Base-by-base conservation (phyloP, 768 basidiomycete genomes). In the Lactifluus pinguis region DNA sequence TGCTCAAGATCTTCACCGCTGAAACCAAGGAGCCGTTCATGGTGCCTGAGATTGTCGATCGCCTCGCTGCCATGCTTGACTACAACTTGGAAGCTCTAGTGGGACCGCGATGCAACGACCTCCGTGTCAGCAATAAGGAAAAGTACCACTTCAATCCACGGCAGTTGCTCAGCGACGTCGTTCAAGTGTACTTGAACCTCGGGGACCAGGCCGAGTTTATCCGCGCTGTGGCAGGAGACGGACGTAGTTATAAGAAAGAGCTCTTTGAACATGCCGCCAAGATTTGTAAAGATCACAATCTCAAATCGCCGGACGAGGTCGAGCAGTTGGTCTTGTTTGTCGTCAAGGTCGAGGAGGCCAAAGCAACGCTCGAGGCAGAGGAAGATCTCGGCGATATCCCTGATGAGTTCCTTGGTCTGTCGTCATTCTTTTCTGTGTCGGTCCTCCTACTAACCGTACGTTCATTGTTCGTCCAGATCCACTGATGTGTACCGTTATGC, bases 51-150 rank as follows among this genome's bases (percentile, higher is more conserved):
- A 98, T 99, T 50, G 91, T 98, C 54, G 88, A 95, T 71, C 83
- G 89, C 39, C 80, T 99, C 15, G 97, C 97, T 3, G 95, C 95
- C 0, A 98, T 97, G 90, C 74, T 99, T 68, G 91, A 97, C 70
- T 93, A 94, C 75, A 98, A 98, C 69, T 78, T 99, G 19, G 84
- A 87, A 52, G 86, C 85, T 2, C 83, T 99, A 25, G 91, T 86
- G 49, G 97, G 97, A 0, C 93, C 95, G 5, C 85, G 83, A 65
- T 95, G 86, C 73, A 83, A 87, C 64, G 88, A 95, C 41, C 80
- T 99, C 13, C 84, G 80, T 61, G 92, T 98, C 60, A 79, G 84
- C 62, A 86, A 97, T 55, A 84, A 84, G 7, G 89, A 95, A 67
- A 92, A 93, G 72, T 88, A 90, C 72, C 85, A 83, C 66, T 99